Percentiles rank a stretch among this genome's conserved stretches.
These are phyloP conservation scores for Pichia rugopelliculosa DNA, from an alignment of 805 yeast genomes.

Conservation along the genomic window DNA sequence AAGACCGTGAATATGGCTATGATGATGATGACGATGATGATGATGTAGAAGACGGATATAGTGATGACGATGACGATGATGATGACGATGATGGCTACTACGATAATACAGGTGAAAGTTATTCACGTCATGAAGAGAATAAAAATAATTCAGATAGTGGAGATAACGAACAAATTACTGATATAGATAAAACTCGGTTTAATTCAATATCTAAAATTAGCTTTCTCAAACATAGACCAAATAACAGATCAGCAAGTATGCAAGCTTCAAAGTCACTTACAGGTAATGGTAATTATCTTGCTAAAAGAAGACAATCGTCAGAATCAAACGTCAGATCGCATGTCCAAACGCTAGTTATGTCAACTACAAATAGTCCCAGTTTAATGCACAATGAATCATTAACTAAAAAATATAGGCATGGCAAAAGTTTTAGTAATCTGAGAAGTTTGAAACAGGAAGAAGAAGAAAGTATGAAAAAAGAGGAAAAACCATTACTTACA, in stretches of 20 bases:
- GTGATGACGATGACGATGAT: neutral
- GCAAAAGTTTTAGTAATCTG: slow-evolving; percentile 3
- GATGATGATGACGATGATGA: slow-evolving; percentile 3
- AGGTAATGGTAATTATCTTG: neutral
- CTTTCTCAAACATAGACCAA: slow-evolving; percentile 14
- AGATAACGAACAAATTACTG: neutral
- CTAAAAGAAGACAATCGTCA: neutral
- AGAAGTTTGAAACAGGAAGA: neutral
- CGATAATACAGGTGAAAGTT: neutral
- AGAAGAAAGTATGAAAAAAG: neutral
- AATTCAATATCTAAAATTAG: slow-evolving; percentile 17
- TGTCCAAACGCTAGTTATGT: neutral
- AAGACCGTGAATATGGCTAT: slow-evolving; percentile 13
- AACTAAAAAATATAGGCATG: neutral
- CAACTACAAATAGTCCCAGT: neutral
- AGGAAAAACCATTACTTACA: neutral
- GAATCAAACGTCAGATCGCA: neutral
- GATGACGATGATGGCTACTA: neutral
- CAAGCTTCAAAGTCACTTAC: neutral
- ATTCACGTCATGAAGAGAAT: neutral
- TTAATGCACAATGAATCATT: neutral
- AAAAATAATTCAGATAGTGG: neutral
- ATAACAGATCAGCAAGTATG: neutral
- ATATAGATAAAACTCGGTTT: neutral
- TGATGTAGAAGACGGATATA: neutral